Percentiles rank a stretch among this genome's conserved stretches.
Conservation (phyloP, 768 basidiomycete genomes). For the Strobilomyces dryophilus region DNA sequence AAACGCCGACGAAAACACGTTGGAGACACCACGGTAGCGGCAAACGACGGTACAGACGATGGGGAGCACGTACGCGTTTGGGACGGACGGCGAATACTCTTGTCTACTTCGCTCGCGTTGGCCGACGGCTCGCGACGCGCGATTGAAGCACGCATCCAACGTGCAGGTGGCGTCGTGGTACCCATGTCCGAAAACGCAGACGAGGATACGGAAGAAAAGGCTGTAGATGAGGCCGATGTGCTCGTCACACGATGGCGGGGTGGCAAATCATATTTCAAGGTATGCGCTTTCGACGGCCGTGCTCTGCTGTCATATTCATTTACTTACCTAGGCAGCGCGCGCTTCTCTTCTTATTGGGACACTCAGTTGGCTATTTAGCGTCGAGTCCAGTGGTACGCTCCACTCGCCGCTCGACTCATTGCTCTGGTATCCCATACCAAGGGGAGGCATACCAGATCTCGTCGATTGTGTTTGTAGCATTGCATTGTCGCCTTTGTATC, state of each 20-base stretch:
- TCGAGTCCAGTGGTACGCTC: conserved; percentile 58
- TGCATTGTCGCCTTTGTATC: neutral
- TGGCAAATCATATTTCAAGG: conserved; percentile 68
- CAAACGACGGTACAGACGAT: conserved; percentile 4
- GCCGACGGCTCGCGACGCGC: conserved; percentile 44
- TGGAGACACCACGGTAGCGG: conserved; percentile 23
- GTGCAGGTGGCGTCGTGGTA: conserved; percentile 56
- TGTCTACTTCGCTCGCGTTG: conserved; percentile 58
- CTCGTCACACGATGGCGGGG: conserved; percentile 66
- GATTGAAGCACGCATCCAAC: conserved; percentile 54
- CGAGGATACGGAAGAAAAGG: conserved; percentile 27
- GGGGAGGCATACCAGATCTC: conserved; percentile 55
- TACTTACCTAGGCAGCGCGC: conserved; percentile 48
- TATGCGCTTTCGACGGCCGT: conserved; percentile 25
- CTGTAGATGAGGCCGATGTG: conserved; percentile 57
- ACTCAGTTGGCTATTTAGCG: conserved; percentile 79
- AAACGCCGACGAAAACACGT: conserved; percentile 23
- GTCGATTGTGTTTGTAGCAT: conserved; percentile 49
- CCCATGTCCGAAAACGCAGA: conserved; percentile 46
- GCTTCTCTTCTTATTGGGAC: conserved; percentile 54
- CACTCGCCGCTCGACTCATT: conserved; percentile 69
- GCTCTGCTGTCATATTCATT: neutral
- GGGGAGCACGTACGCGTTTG: conserved; percentile 49
- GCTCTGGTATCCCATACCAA: conserved; percentile 81
- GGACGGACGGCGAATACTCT: conserved; percentile 54